Percentiles rank a stretch among this genome's conserved stretches.
Conservation (phyloP, 108 stramenopile species). For the Phaeodactylum tricornutum region DNA sequence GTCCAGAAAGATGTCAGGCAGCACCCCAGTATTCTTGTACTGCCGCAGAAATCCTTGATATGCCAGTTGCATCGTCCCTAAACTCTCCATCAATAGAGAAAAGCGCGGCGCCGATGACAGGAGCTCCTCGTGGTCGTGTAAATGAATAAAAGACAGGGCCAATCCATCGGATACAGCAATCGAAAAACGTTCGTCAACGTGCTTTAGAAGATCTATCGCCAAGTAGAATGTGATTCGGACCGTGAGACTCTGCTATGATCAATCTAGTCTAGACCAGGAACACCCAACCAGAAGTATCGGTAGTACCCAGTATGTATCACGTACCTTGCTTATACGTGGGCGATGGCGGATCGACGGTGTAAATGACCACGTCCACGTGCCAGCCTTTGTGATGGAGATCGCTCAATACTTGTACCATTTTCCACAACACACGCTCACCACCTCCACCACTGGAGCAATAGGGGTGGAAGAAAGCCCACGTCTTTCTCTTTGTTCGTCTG, state of each 20-base stretch:
- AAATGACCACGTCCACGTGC: constrained; percentile 54
- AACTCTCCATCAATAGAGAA: constrained; percentile 83
- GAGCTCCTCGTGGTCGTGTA: constrained; percentile 18
- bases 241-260: background rate
- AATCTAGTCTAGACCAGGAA: background rate
- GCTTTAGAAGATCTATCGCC: constrained; percentile 12
- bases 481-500: no score
- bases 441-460: constrained; percentile 87
- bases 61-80: constrained; percentile 76
- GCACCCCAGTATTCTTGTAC: no score
- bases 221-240: background rate
- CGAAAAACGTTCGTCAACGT: constrained; percentile 21
- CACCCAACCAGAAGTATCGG: background rate
- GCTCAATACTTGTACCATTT: constrained; percentile 73
- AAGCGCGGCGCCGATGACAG: constrained; percentile 27
- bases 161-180: constrained; percentile 5
- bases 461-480: constrained; percentile 71
- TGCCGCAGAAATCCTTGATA: background rate
- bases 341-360: constrained; percentile 67
- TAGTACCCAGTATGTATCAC: constrained; percentile 1
- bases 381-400: constrained; percentile 21
- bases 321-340: constrained; percentile 22
- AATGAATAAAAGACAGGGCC: constrained; percentile 48
- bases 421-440: constrained; percentile 98
- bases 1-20: constrained; percentile 87